phyloP scores from a whole-genome alignment of 192 early-diverging fungal genomes.

The Backusella westeae region DNA sequence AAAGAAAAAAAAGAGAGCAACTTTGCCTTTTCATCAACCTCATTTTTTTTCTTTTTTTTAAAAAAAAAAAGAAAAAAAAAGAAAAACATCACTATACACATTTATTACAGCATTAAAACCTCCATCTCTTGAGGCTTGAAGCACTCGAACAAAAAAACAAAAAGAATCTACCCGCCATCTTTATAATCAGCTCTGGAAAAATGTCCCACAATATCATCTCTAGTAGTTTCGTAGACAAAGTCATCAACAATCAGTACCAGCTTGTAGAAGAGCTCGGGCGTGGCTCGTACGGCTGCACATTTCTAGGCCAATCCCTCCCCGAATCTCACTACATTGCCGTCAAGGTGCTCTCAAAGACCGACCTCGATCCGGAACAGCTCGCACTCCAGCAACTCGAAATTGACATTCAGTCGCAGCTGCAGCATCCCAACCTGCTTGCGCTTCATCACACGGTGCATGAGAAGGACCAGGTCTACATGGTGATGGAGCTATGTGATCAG shows the following conservation, averaged over 20 bases:
- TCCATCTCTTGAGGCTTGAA: too few species aligned
- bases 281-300: slow-evolving; percentile 75
- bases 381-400: slow-evolving; percentile 55
- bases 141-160: too few species aligned
- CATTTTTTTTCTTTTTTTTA: too few species aligned
- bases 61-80: too few species aligned
- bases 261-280: slow-evolving; percentile 59
- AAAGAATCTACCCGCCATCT: too few species aligned
- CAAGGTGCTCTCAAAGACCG: slow-evolving; percentile 53
- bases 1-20: not conserved
- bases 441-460: slow-evolving; percentile 90
- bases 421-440: slow-evolving; percentile 81
- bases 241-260: slow-evolving; percentile 26
- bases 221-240: not conserved
- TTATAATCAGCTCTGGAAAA: too few species aligned
- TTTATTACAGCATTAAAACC: too few species aligned
- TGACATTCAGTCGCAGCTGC: slow-evolving; percentile 53
- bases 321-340: slow-evolving; percentile 47
- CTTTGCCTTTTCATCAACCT: not conserved
- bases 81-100: too few species aligned
- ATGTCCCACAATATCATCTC: not conserved
- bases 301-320: slow-evolving; percentile 57
- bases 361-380: slow-evolving; percentile 43
- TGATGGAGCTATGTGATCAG: slow-evolving; percentile 89
- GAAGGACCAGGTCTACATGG: slow-evolving; percentile 79